These are phyloP conservation scores for Decorospora gaudefroyi DNA, from an alignment of 2,329 filamentous ascomycete species.

Conservation along the genomic window DNA sequence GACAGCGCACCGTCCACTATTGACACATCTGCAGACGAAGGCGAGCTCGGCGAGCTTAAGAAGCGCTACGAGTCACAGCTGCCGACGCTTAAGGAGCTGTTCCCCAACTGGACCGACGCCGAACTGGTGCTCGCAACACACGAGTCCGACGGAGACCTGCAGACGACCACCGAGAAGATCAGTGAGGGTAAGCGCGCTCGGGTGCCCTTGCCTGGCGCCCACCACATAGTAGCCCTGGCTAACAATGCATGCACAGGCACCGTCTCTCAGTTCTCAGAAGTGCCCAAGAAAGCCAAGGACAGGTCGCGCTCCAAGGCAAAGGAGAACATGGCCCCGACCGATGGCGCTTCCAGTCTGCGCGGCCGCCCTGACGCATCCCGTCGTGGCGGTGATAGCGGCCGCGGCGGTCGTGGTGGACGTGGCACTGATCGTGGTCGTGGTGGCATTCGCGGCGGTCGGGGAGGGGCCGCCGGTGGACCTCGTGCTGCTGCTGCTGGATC, in stretches of 20 bases:
- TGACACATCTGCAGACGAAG: constrained; percentile 75
- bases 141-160: constrained; percentile 78
- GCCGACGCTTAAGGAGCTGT: constrained; percentile 84
- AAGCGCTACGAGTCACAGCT: constrained; percentile 83
- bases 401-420: constrained; percentile 57
- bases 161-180: constrained; percentile 75
- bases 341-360: constrained; percentile 48
- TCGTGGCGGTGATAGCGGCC: constrained; percentile 43
- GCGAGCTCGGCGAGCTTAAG: constrained; percentile 89
- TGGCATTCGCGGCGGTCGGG: constrained; percentile 62
- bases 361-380: constrained; percentile 29
- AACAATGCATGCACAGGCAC: constrained; percentile 59
- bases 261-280: constrained; percentile 82
- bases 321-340: constrained; percentile 60
- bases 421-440: constrained; percentile 61
- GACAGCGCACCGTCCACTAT: constrained; percentile 65
- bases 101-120: constrained; percentile 92
- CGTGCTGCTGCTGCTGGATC: constrained; percentile 59
- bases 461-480: constrained; percentile 67
- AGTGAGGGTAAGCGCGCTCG: constrained; percentile 66
- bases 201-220: constrained; percentile 4
- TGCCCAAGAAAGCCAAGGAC: constrained; percentile 73
- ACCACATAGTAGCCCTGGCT: constrained; percentile 6
- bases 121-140: constrained; percentile 91
- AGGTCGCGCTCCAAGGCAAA: constrained; percentile 72